Conservation (phyloP, 75 land plant species). For the Pinus albicaulis region DNA sequence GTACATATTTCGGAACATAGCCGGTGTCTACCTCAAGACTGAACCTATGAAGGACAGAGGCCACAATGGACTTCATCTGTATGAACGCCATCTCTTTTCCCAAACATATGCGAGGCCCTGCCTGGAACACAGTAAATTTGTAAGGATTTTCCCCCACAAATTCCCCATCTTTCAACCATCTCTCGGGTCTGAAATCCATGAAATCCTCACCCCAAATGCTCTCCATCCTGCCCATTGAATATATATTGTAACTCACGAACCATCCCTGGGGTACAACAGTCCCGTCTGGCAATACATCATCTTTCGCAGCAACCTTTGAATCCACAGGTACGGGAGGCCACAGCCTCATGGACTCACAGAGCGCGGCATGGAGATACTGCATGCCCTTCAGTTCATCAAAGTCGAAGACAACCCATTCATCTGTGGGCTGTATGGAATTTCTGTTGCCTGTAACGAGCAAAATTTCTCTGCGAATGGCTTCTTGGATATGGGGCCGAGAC, state of each 20-base stretch:
- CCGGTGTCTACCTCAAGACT: constrained; percentile 28
- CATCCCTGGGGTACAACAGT: constrained; percentile 23
- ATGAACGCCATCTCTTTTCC: constrained; percentile 37
- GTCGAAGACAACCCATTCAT: not conserved
- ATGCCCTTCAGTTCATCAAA: constrained; percentile 39
- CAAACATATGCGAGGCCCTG: constrained; percentile 32
- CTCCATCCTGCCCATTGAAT: constrained; percentile 14
- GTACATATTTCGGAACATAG: constrained; percentile 33
- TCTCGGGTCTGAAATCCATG: constrained; percentile 5
- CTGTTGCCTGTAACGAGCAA: not conserved
- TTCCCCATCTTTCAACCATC: constrained; percentile 28
- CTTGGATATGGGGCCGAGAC: constrained; percentile 33
- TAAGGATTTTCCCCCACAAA: constrained; percentile 21
- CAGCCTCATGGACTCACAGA: constrained; percentile 64
- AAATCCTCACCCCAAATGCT: constrained; percentile 8
- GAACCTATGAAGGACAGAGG: constrained; percentile 28
- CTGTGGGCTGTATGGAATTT: not conserved
- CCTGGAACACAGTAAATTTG: constrained; percentile 30
- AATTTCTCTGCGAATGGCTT: constrained; percentile 32
- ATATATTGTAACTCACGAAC: not conserved
- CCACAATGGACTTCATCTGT: constrained; percentile 24
- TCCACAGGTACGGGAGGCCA: constrained; percentile 78
- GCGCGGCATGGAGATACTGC: constrained; percentile 63
- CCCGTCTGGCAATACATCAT: constrained; percentile 78
- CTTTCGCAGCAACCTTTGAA: constrained; percentile 41